Evolutionary conservation across 140 eudicot genomes (phyloP).

Genomic region (Cichorium intybus): DNA sequence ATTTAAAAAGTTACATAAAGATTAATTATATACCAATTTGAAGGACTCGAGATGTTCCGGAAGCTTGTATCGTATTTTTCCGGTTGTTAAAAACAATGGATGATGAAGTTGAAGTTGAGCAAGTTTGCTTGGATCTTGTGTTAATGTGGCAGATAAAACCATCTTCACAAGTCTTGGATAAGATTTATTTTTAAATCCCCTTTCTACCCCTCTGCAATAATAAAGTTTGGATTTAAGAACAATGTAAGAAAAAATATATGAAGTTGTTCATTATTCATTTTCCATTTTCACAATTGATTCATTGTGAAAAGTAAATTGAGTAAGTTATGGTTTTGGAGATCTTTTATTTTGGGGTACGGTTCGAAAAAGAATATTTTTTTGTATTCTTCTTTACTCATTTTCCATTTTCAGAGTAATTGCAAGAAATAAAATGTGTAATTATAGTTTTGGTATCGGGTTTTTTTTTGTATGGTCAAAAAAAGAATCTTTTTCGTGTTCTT

Average conservation of each 20-base stretch:
- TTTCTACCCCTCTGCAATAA: constrained; percentile 76
- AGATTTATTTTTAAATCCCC: constrained; percentile 73
- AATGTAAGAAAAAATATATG: background rate
- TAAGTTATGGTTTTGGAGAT: too few relatives aligned
- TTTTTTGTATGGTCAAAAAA: too few relatives aligned
- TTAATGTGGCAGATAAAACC: constrained; percentile 88
- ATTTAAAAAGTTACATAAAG: too few relatives aligned
- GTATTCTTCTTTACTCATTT: too few relatives aligned
- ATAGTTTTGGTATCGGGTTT: too few relatives aligned
- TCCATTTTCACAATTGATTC: background rate
- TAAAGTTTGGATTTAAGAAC: constrained; percentile 8
- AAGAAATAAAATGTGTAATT: too few relatives aligned
- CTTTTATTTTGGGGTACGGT: too few relatives aligned
- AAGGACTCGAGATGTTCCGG: constrained; percentile 66
- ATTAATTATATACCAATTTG: constrained; percentile 52
- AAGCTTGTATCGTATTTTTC: constrained; percentile 71
- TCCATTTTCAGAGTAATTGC: too few relatives aligned
- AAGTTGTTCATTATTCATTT: background rate
- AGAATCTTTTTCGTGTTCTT: too few relatives aligned
- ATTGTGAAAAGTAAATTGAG: too few relatives aligned
- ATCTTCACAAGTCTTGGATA: constrained; percentile 79
- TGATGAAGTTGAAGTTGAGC: constrained; percentile 90
- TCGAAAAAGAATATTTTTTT: too few relatives aligned
- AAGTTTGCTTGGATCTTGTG: constrained; percentile 94
- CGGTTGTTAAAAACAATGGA: constrained; percentile 82